A percentile compares a stretch with the other conserved stretches of the same genome.
Conservation (phyloP, 108 stramenopile species). For the Cyclotella atomus region DNA sequence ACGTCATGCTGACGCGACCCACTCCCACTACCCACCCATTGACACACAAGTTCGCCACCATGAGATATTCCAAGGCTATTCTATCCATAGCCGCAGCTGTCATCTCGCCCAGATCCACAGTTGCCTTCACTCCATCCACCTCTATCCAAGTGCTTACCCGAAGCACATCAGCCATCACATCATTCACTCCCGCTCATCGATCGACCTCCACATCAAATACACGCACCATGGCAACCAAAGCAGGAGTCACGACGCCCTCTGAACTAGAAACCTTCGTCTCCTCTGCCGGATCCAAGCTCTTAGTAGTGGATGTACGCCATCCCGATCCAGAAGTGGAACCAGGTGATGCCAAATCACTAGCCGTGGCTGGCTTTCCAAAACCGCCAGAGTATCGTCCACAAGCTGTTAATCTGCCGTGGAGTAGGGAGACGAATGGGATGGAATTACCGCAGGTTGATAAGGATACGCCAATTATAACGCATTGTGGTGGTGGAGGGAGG, state of each 20-base stretch:
- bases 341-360: conserved; percentile 73
- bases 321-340: conserved; percentile 76
- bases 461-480: conserved; percentile 88
- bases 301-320: conserved; percentile 85
- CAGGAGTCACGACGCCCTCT: conserved; percentile 72
- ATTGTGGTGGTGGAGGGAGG: conserved; percentile 89
- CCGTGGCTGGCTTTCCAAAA: conserved; percentile 61
- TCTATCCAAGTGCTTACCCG: not conserved
- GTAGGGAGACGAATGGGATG: conserved; percentile 65
- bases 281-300: conserved; percentile 63
- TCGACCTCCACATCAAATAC: not conserved
- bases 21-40: not conserved
- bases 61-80: not conserved
- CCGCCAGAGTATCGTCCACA: conserved; percentile 51
- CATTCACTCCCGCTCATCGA: not conserved
- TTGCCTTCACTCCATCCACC: not conserved
- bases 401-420: conserved; percentile 72
- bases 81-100: not conserved
- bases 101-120: not conserved
- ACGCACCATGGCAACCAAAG: conserved; percentile 42
- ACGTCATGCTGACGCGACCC: not conserved
- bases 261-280: conserved; percentile 73
- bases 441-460: conserved; percentile 62
- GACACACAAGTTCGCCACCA: not conserved
- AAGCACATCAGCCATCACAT: not conserved